phyloP scores from a whole-genome alignment of 139 green algal genomes.

The Diplosphaera chodatii region DNA sequence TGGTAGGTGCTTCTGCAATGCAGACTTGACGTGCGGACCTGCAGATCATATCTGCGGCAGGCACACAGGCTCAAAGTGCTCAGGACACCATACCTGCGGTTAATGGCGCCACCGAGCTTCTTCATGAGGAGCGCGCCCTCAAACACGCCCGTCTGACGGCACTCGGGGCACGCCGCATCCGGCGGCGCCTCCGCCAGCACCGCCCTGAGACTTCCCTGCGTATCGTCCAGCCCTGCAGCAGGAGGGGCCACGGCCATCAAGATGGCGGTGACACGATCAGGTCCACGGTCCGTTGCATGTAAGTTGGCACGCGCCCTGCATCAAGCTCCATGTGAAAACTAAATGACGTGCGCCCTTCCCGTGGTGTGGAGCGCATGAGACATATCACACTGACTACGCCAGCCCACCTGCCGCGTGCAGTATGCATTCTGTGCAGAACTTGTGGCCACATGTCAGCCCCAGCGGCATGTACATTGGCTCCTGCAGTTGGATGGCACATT shows the following conservation, averaged over 20 bases:
- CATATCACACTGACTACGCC: no score
- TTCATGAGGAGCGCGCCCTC: conserved; percentile 17
- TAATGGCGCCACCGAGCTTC: not conserved
- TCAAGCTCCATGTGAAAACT: no score
- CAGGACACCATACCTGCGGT: not conserved
- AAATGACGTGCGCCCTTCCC: no score
- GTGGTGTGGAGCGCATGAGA: no score
- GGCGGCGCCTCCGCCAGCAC: conserved; percentile 14
- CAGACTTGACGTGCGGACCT: no score
- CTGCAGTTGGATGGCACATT: no score
- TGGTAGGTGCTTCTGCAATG: no score
- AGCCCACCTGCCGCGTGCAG: conserved; percentile 7
- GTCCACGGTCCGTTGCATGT: no score
- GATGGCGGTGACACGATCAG: no score
- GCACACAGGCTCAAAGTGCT: not conserved
- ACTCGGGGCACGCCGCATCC: conserved; percentile 23
- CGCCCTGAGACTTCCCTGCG: not conserved
- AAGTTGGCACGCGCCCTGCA: no score
- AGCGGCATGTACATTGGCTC: conserved; percentile 39
- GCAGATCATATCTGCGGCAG: no score
- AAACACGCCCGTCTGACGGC: conserved; percentile 22
- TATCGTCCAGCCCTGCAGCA: not conserved
- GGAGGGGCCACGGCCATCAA: no score
- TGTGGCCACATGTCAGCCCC: conserved; percentile 34
- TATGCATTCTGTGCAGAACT: conserved; percentile 33